These are phyloP conservation scores for Globisporangium paroecandrum DNA, from an alignment of 352 stramenopile species.

Conservation along the genomic window DNA sequence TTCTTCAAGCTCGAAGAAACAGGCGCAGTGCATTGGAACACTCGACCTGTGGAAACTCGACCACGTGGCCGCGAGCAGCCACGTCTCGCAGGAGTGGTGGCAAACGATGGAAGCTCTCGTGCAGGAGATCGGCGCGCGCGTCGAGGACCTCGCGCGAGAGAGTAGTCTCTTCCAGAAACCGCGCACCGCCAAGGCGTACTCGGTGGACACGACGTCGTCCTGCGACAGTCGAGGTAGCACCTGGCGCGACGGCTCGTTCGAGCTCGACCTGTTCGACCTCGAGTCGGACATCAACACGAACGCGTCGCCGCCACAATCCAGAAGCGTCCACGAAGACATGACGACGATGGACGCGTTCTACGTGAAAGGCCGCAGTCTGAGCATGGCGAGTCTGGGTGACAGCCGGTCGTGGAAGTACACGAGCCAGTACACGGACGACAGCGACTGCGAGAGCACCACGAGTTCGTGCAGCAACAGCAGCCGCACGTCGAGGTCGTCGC, in stretches of 20 bases:
- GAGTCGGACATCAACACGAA: constrained; percentile 41
- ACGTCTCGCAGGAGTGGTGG: constrained; percentile 66
- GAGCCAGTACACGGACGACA: constrained; percentile 21
- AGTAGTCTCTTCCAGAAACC: constrained; percentile 37
- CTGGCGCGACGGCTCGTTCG: constrained; percentile 52
- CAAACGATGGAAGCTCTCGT: constrained; percentile 31
- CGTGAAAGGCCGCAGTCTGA: constrained; percentile 37
- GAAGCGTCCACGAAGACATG: constrained; percentile 29
- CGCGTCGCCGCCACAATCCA: constrained; percentile 24
- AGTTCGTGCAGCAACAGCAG: constrained; percentile 39
- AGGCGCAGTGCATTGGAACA: constrained; percentile 52
- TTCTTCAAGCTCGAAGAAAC: constrained; percentile 7
- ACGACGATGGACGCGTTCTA: constrained; percentile 21
- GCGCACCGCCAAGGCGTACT: constrained; percentile 40
- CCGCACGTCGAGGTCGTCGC: constrained; percentile 26
- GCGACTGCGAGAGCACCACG: constrained; percentile 48
- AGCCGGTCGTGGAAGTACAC: constrained; percentile 35
- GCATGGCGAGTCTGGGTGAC: constrained; percentile 21
- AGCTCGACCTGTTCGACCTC: constrained; percentile 56
- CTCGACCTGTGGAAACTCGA: constrained; percentile 67
- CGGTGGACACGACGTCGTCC: constrained; percentile 53
- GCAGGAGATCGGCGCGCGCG: constrained; percentile 34
- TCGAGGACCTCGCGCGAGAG: constrained; percentile 49
- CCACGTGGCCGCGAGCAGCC: constrained; percentile 44
- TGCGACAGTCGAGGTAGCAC: constrained; percentile 55